Base-by-base conservation (phyloP, 2,329 filamentous ascomycete genomes). In the Zymoseptoria crescenta region DNA sequence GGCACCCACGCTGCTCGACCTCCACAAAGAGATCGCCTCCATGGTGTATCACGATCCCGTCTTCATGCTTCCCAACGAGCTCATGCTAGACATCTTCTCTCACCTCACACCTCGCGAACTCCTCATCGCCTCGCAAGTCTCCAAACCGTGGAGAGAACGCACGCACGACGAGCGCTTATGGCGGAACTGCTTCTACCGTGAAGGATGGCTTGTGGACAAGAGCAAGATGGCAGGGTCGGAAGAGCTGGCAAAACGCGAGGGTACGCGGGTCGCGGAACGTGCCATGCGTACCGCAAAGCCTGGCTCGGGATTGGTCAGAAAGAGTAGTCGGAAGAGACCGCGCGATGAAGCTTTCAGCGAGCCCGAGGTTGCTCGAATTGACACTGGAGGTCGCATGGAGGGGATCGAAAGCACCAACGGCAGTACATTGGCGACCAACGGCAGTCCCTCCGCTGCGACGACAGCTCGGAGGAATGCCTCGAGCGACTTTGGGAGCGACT, bases 81-180 rank as follows among this genome's bases (percentile, higher is more conserved):
- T 99, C 68, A 95, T 91, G 61, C 86, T 94, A 51, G 88, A 95
- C 69, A 87, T 97, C 51, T 86, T 99, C 50, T 87, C 88, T 16
- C 94, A 91, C 70, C 85, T 99, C 54, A 88, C 92, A 57, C 88
- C 91, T 0, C 73, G 85, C 28, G 94, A 91, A 0, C 80, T 99
- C 48, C 80, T 97, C 58, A 85, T 83, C 54, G 89, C 92, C 2
- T 90, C 91, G 0, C 82, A 84, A 51, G 85, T 91, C 16, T 96
- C 91, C 41, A 85, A 86, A 52, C 80, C 85, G 63, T 99, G 94
- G 93, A 87, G 92, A 63, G 81, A 83, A 19, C 80, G 94, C 19
- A 87, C 93, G 5, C 76, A 91, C 55, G 94, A 99, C 73, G 84
- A 89, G 35, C 87, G 88, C 62, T 77, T 97, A 28, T 99, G 94